Evolutionary conservation across 1,139 yeast species (phyloP).

Genomic region (Geotrichum restrictum): DNA sequence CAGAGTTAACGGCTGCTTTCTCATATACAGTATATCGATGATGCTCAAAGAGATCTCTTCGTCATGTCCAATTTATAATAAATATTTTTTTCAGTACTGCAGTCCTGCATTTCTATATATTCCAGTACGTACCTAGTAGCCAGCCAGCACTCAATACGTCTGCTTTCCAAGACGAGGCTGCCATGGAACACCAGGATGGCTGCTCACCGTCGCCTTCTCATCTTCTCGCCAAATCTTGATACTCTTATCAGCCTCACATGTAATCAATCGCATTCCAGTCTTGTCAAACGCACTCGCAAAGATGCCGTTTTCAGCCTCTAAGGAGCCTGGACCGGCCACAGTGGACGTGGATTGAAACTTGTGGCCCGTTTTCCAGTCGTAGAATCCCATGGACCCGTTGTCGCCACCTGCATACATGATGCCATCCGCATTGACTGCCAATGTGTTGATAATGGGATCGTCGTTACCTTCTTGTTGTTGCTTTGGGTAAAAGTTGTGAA

Average conservation of each 20-base stretch:
- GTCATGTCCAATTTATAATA: neutral
- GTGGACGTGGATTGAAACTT: slow-evolving; percentile 55
- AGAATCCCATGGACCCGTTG: slow-evolving; percentile 72
- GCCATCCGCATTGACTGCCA: slow-evolving; percentile 62
- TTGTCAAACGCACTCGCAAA: slow-evolving; percentile 71
- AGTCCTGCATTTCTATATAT: neutral
- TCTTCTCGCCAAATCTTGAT: slow-evolving; percentile 77
- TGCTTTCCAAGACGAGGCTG: slow-evolving; percentile 34
- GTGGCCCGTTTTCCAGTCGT: slow-evolving; percentile 71
- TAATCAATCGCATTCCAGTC: slow-evolving; percentile 74
- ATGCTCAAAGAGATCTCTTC: too few relatives aligned
- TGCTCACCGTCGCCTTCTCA: slow-evolving; percentile 44
- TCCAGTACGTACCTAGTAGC: too few relatives aligned
- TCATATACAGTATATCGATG: too few relatives aligned
- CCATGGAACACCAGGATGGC: slow-evolving; percentile 50
- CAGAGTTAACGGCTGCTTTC: too few relatives aligned
- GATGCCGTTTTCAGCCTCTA: slow-evolving; percentile 64
- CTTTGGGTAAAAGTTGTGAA: slow-evolving; percentile 51
- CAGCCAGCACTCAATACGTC: slow-evolving; percentile 2
- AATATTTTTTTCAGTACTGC: neutral
- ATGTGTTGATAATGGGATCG: slow-evolving; percentile 60
- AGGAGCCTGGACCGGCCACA: slow-evolving; percentile 62
- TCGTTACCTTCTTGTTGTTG: too few relatives aligned
- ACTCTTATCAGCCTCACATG: slow-evolving; percentile 88
- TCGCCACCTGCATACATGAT: slow-evolving; percentile 80